Evolutionary conservation across 768 basidiomycete species (phyloP).

Genomic region (Cubamyces lactineus): DNA sequence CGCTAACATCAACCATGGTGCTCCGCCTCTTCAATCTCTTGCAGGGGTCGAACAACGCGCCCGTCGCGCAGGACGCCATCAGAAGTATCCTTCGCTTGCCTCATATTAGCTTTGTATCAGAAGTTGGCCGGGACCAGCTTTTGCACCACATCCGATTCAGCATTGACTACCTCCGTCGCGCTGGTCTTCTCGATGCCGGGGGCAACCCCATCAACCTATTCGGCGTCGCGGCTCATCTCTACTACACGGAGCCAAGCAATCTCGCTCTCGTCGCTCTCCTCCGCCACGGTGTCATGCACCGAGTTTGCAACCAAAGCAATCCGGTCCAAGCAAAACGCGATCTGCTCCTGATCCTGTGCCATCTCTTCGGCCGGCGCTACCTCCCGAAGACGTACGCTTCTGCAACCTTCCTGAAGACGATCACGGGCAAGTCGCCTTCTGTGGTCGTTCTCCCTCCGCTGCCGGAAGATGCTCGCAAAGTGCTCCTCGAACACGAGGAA

Average conservation of each 20-base stretch:
- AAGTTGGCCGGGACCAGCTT: slow-evolving; percentile 57
- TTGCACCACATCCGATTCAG: slow-evolving; percentile 70
- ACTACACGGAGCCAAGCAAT: slow-evolving; percentile 73
- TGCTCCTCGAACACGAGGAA: slow-evolving; percentile 50
- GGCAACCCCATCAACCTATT: slow-evolving; percentile 64
- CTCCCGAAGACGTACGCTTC: slow-evolving; percentile 49
- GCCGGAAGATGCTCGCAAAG: slow-evolving; percentile 40
- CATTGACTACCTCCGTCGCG: slow-evolving; percentile 69
- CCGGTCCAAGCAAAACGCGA: slow-evolving; percentile 48
- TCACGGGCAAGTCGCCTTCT: slow-evolving; percentile 54
- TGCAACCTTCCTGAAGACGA: slow-evolving; percentile 37
- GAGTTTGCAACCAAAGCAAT: slow-evolving; percentile 49
- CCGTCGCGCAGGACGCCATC: slow-evolving; percentile 52
- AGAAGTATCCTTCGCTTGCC: slow-evolving; percentile 58
- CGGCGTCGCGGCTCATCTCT: slow-evolving; percentile 56
- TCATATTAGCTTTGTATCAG: slow-evolving; percentile 58
- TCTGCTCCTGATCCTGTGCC: slow-evolving; percentile 59
- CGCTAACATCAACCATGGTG: slow-evolving; percentile 65
- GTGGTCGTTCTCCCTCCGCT: slow-evolving; percentile 59
- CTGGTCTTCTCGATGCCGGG: slow-evolving; percentile 51
- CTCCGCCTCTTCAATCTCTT: slow-evolving; percentile 69
- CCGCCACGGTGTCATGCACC: slow-evolving; percentile 59
- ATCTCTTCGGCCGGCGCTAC: slow-evolving; percentile 66
- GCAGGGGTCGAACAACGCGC: slow-evolving; percentile 58
- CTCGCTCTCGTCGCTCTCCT: slow-evolving; percentile 64